Percentiles rank a stretch among this genome's conserved stretches.
Evolutionary conservation across 805 yeast species (phyloP).

Genomic region (Debaryomyces maramus): DNA sequence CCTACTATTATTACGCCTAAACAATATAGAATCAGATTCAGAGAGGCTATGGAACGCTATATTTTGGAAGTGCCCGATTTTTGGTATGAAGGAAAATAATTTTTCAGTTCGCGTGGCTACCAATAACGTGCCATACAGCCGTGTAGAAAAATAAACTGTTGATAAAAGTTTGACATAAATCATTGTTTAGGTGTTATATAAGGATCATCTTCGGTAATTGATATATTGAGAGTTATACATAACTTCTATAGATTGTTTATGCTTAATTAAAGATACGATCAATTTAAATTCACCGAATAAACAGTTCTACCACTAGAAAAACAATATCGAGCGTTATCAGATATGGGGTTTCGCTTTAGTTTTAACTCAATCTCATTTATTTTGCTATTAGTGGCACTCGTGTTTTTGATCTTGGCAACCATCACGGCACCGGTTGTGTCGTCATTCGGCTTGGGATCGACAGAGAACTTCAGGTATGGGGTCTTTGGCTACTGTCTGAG

Average conservation of each 20-base stretch:
- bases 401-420: slow-evolving; percentile 59
- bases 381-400: slow-evolving; percentile 55
- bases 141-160: slow-evolving; percentile 1
- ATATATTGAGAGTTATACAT: neutral
- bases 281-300: too few relatives aligned
- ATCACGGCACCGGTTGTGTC: slow-evolving; percentile 60
- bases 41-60: slow-evolving; percentile 97
- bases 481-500: slow-evolving; percentile 62
- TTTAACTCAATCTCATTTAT: slow-evolving; percentile 22
- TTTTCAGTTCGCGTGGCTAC: neutral
- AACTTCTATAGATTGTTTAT: neutral
- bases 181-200: neutral
- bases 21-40: slow-evolving; percentile 88
- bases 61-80: slow-evolving; percentile 90
- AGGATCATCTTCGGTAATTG: neutral
- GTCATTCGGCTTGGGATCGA: slow-evolving; percentile 49
- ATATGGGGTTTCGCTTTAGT: slow-evolving; percentile 11
- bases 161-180: neutral
- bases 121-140: slow-evolving; percentile 1
- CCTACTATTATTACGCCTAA: slow-evolving; percentile 98
- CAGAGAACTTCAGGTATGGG: slow-evolving; percentile 53
- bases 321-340: neutral
- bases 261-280: too few relatives aligned
- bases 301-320: too few relatives aligned
- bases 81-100: slow-evolving; percentile 42